Percentiles rank a stretch among this genome's conserved stretches.
Conservation (phyloP, 192 early-diverging fungal genomes). For the Coemansia sp. region DNA sequence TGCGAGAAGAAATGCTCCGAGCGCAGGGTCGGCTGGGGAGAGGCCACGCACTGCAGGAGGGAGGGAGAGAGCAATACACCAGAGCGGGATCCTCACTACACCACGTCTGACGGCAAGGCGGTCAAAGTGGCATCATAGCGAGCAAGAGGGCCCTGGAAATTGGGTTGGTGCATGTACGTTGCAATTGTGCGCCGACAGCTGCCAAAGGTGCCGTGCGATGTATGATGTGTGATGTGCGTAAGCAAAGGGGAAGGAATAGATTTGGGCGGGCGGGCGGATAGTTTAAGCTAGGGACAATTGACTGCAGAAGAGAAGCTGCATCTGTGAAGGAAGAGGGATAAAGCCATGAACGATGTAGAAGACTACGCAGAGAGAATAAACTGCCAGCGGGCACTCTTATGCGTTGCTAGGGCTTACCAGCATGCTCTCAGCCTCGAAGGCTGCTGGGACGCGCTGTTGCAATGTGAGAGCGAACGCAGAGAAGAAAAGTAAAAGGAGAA, state of each 20-base stretch:
- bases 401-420: conserved; percentile 7
- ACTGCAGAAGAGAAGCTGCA: not conserved
- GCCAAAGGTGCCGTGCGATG: not conserved
- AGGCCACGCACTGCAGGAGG: not conserved
- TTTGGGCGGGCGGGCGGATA: conserved; percentile 5
- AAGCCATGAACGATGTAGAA: not conserved
- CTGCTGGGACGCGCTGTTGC: not conserved
- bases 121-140: not conserved
- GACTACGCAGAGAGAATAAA: not conserved
- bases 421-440: conserved; percentile 2
- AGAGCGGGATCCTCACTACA: conserved; percentile 16
- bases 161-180: not conserved
- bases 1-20: conserved; percentile 2
- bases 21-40: conserved; percentile 6
- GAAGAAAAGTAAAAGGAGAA: not conserved
- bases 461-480: not conserved
- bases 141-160: conserved; percentile 3
- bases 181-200: conserved; percentile 6
- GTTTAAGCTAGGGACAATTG: conserved; percentile 5
- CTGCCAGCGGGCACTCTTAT: not conserved
- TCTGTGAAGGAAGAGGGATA: not conserved
- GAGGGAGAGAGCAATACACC: not conserved
- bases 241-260: not conserved
- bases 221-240: not conserved
- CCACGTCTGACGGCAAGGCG: conserved; percentile 11